phyloP scores from a whole-genome alignment of 1,284 basidiomycete genomes.

The Meira miltonrushii region DNA sequence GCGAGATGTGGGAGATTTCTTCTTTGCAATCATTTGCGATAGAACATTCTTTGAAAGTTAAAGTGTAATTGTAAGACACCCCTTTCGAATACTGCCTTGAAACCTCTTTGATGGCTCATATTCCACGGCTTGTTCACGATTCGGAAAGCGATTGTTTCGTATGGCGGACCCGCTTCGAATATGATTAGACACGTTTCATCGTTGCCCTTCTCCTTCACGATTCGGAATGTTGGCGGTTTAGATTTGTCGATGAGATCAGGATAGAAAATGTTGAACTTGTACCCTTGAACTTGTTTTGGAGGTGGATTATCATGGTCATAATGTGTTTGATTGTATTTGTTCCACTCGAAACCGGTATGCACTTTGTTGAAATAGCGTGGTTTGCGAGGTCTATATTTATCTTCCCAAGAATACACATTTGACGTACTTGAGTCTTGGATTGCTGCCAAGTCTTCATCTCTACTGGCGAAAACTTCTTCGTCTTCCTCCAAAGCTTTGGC shows the following conservation, averaged over 20 bases:
- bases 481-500: constrained; percentile 83
- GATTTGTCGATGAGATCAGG: constrained; percentile 95
- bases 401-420: constrained; percentile 81
- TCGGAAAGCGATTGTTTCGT: constrained; percentile 96
- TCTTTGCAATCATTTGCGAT: constrained; percentile 45
- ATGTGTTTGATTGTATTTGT: constrained; percentile 62
- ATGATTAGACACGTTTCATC: constrained; percentile 88
- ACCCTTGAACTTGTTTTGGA: constrained; percentile 61
- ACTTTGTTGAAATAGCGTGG: constrained; percentile 98
- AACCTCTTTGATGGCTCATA: constrained; percentile 78
- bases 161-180: constrained; percentile 94
- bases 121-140: constrained; percentile 99
- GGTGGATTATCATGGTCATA: constrained; percentile 51
- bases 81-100: constrained; percentile 59
- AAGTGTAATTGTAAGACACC: constrained; percentile 55
- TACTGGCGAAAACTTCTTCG: constrained; percentile 78
- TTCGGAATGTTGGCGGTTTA: constrained; percentile 89
- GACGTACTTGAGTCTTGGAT: not conserved
- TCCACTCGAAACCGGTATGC: constrained; percentile 99
- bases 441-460: constrained; percentile 69
- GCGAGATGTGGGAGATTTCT: too few species aligned
- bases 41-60: constrained; percentile 48
- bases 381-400: constrained; percentile 97
- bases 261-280: constrained; percentile 90
- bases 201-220: constrained; percentile 66